A percentile compares a stretch with the other conserved stretches of the same genome.
Conservation (phyloP, 768 basidiomycete genomes). For the Floccularia luteovirens region DNA sequence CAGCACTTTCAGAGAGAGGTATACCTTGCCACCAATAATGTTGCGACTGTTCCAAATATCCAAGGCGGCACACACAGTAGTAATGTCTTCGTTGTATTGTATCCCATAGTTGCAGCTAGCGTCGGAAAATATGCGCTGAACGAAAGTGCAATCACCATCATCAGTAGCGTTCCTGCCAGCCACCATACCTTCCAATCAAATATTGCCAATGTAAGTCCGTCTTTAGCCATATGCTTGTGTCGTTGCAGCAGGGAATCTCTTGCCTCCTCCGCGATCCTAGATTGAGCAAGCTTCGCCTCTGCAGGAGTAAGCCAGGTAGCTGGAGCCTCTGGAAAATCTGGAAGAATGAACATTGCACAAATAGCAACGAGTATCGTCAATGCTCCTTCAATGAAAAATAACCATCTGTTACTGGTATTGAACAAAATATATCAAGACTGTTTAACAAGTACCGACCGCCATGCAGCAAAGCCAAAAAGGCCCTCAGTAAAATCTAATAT, state of each 20-base stretch:
- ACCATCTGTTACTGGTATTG: conserved; percentile 38
- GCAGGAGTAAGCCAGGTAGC: conserved; percentile 46
- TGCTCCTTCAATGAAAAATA: conserved; percentile 64
- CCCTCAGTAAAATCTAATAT: conserved; percentile 71
- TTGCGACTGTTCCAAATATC: conserved; percentile 50
- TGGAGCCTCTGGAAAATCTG: conserved; percentile 61
- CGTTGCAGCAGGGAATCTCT: conserved; percentile 13
- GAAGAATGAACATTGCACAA: conserved; percentile 54
- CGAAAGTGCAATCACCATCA: conserved; percentile 46
- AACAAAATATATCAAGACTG: not conserved
- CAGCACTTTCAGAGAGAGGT: not conserved
- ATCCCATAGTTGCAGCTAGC: conserved; percentile 62
- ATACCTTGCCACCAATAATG: conserved; percentile 41
- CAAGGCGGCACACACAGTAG: conserved; percentile 54
- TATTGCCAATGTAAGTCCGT: conserved; percentile 47
- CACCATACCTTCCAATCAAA: conserved; percentile 73
- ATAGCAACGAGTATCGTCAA: conserved; percentile 45
- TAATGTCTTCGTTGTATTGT: conserved; percentile 53
- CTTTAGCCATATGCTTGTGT: conserved; percentile 12
- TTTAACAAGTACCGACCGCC: conserved; percentile 39
- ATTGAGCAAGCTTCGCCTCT: conserved; percentile 48
- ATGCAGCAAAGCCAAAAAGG: conserved; percentile 57
- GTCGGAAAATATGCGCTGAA: conserved; percentile 76
- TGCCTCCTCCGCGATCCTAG: conserved; percentile 57
- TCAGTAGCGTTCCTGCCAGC: conserved; percentile 25